These are phyloP conservation scores for Solanum piurae DNA, from an alignment of 257 asterid species.

Conservation along the genomic window DNA sequence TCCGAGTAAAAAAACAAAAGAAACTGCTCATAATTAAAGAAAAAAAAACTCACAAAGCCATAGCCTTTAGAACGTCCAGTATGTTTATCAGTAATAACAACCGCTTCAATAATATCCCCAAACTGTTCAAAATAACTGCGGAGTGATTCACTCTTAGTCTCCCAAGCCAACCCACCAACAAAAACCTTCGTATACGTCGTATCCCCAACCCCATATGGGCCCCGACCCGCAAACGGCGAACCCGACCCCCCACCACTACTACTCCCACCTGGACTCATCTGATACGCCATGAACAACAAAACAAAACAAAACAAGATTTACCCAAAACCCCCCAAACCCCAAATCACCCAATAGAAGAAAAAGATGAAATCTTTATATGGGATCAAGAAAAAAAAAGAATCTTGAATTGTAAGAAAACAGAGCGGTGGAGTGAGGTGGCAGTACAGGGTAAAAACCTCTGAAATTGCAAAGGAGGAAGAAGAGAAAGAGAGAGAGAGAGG, in stretches of 20 bases:
- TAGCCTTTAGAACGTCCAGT: slow-evolving; percentile 34
- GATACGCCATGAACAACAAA: not conserved
- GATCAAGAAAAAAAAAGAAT: not conserved
- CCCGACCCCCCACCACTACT: not conserved
- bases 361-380: not conserved
- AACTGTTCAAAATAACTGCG: slow-evolving; percentile 23
- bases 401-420: not conserved
- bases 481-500: not conserved
- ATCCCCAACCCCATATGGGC: slow-evolving; percentile 8
- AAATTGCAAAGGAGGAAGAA: not conserved
- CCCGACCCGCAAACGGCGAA: not conserved
- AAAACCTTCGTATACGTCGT: slow-evolving; percentile 21
- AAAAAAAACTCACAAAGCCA: slow-evolving; percentile 22
- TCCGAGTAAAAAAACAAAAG: not conserved
- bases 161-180: slow-evolving; percentile 37
- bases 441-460: not conserved
- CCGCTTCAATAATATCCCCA: slow-evolving; percentile 37
- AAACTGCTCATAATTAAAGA: not conserved
- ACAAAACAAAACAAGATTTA: not conserved
- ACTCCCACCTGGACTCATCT: slow-evolving; percentile 1
- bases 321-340: not conserved
- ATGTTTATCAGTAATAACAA: slow-evolving; percentile 25
- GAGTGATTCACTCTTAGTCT: slow-evolving; percentile 20
- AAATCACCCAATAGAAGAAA: not conserved
- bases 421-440: not conserved